Evolutionary conservation across 805 yeast species (phyloP).

Genomic region (Metschnikowia proteae): DNA sequence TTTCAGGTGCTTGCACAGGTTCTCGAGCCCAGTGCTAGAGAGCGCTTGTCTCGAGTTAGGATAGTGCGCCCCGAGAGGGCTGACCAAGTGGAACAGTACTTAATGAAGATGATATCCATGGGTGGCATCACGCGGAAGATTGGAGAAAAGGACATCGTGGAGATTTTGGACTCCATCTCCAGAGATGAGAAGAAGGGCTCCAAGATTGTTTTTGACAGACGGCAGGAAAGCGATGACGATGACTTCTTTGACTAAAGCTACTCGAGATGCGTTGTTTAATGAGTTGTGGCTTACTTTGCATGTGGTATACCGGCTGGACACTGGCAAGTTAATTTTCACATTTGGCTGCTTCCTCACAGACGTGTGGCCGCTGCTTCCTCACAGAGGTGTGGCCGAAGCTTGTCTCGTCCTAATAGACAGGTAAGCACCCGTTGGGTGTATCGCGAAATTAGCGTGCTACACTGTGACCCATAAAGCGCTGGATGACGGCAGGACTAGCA

Average conservation of each 20-base stretch:
- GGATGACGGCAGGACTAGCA: too few relatives aligned
- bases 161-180: slow-evolving; percentile 77
- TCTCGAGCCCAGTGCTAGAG: slow-evolving; percentile 79
- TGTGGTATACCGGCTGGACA: too few relatives aligned
- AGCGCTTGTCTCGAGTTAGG: slow-evolving; percentile 78
- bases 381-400: too few relatives aligned
- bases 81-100: slow-evolving; percentile 76
- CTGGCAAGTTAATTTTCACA: too few relatives aligned
- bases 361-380: too few relatives aligned
- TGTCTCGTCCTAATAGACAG: too few relatives aligned
- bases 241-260: slow-evolving; percentile 30
- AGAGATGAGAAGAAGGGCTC: slow-evolving; percentile 63
- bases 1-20: slow-evolving; percentile 56
- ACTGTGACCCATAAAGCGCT: too few relatives aligned
- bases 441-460: too few relatives aligned
- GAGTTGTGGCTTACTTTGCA: too few relatives aligned
- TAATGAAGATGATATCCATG: slow-evolving; percentile 64
- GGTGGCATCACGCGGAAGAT: slow-evolving; percentile 75
- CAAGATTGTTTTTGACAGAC: slow-evolving; percentile 59
- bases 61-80: slow-evolving; percentile 93
- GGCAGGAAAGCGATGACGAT: slow-evolving; percentile 31
- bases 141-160: slow-evolving; percentile 78
- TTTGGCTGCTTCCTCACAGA: too few relatives aligned
- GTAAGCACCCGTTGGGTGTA: too few relatives aligned
- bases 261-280: too few relatives aligned